Conservation (phyloP, 208 protist species). For the Trypanosoma mega region DNA sequence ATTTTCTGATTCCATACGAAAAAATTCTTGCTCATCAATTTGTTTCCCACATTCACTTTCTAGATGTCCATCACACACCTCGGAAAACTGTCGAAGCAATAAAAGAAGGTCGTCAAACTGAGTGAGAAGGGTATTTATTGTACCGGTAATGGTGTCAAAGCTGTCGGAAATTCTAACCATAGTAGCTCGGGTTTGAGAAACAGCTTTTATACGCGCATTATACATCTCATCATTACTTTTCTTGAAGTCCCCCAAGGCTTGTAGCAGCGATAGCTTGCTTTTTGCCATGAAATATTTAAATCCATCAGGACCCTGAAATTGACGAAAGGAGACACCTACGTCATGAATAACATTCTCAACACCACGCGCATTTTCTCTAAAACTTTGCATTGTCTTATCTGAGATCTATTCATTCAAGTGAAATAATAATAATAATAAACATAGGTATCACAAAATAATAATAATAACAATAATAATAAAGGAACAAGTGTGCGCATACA, state of each 20-base stretch:
- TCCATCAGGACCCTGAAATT: slow-evolving; percentile 42
- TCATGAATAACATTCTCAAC: slow-evolving; percentile 48
- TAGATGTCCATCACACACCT: slow-evolving; percentile 53
- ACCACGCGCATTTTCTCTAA: slow-evolving; percentile 25
- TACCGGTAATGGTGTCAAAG: slow-evolving; percentile 33
- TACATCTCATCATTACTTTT: slow-evolving; percentile 52
- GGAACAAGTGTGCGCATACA: no score
- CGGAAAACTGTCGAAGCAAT: slow-evolving; percentile 44
- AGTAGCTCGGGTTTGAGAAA: slow-evolving; percentile 39
- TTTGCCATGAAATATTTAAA: slow-evolving; percentile 36
- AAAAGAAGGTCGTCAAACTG: slow-evolving; percentile 36
- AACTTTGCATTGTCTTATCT: slow-evolving; percentile 20
- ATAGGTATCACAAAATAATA: no score
- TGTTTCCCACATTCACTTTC: slow-evolving; percentile 12
- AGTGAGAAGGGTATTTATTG: slow-evolving; percentile 25
- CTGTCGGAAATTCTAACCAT: slow-evolving; percentile 44
- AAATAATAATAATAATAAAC: neutral
- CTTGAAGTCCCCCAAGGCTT: slow-evolving; percentile 60
- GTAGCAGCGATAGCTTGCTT: slow-evolving; percentile 51
- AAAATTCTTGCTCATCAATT: slow-evolving; percentile 7
- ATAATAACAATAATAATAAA: no score
- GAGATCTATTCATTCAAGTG: neutral
- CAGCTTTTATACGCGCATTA: slow-evolving; percentile 32
- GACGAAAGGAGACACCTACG: slow-evolving; percentile 36
- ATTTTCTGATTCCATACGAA: slow-evolving; percentile 1